phyloP scores from a whole-genome alignment of 2,329 filamentous ascomycete species.

The Phaeoacremonium minimum region DNA sequence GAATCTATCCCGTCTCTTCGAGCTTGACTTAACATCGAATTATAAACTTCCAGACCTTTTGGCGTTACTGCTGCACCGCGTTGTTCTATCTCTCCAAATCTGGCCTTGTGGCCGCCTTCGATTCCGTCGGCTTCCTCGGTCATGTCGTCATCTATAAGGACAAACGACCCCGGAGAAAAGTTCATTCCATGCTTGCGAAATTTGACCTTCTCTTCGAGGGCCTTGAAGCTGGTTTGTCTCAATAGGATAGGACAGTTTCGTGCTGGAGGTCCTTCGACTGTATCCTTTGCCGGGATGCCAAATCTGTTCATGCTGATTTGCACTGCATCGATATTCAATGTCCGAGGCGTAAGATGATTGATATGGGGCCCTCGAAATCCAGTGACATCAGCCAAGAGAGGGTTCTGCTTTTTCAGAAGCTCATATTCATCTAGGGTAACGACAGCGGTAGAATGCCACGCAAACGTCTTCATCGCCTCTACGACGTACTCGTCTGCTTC shows the following conservation, averaged over 20 bases:
- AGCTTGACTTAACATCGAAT: slow-evolving; percentile 29
- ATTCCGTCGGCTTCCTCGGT: slow-evolving; percentile 7
- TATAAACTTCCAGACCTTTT: slow-evolving; percentile 39
- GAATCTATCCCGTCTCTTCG: slow-evolving; percentile 19
- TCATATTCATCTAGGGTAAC: slow-evolving; percentile 28
- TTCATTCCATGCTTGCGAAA: slow-evolving; percentile 23
- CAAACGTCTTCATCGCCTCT: slow-evolving; percentile 39
- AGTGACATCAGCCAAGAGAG: slow-evolving; percentile 29
- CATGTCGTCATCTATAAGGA: no score
- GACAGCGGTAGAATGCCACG: slow-evolving; percentile 31
- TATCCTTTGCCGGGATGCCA: slow-evolving; percentile 38
- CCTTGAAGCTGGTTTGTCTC: slow-evolving; percentile 49
- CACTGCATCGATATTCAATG: slow-evolving; percentile 40
- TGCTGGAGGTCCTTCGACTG: slow-evolving; percentile 45
- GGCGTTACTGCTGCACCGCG: slow-evolving; percentile 44
- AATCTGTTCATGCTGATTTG: slow-evolving; percentile 34
- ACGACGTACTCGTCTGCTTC: slow-evolving; percentile 32
- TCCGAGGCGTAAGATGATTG: slow-evolving; percentile 49
- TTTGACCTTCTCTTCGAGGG: slow-evolving; percentile 40
- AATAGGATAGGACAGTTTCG: slow-evolving; percentile 40
- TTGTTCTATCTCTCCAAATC: slow-evolving; percentile 51
- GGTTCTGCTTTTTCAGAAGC: slow-evolving; percentile 20
- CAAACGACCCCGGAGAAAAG: not conserved
- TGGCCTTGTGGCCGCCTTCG: slow-evolving; percentile 37
- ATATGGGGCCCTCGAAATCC: slow-evolving; percentile 35